Percentiles rank a stretch among this genome's conserved stretches.
phyloP scores from a whole-genome alignment of 495 filamentous ascomycete species.

The Podospora bellae-mahoneyi region DNA sequence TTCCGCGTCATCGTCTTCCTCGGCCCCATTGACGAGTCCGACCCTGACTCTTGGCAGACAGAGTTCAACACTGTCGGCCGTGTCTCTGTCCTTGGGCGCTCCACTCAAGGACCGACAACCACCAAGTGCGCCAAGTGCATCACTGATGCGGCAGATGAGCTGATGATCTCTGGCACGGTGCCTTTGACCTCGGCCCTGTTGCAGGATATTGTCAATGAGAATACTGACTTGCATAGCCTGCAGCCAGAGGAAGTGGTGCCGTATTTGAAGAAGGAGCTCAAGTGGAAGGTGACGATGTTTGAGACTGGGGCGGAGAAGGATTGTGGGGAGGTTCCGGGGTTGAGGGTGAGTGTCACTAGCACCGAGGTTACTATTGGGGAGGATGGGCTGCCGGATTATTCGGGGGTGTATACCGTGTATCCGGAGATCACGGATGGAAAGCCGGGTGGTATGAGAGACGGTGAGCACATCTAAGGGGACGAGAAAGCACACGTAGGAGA shows the following conservation, averaged over 20 bases:
- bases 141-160: constrained; percentile 24
- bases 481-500: too few relatives aligned
- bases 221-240: constrained; percentile 23
- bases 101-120: constrained; percentile 4
- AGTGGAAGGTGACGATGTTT: constrained; percentile 37
- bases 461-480: constrained; percentile 58
- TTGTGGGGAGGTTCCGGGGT: constrained; percentile 30
- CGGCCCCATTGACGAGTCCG: constrained; percentile 29
- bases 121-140: constrained; percentile 35
- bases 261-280: constrained; percentile 33
- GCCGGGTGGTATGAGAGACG: constrained; percentile 67
- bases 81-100: constrained; percentile 38
- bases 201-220: constrained; percentile 34
- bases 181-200: constrained; percentile 41
- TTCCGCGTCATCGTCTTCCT: constrained; percentile 45
- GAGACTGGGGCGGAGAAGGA: constrained; percentile 32
- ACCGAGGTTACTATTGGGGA: constrained; percentile 36
- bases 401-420: constrained; percentile 33
- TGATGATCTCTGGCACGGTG: constrained; percentile 41
- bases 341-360: constrained; percentile 37
- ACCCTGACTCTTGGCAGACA: constrained; percentile 31
- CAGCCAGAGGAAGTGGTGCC: constrained; percentile 36
- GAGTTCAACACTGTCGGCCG: constrained; percentile 40
- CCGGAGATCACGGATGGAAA: constrained; percentile 38
- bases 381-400: constrained; percentile 34